Base-by-base conservation (phyloP, 805 yeast species). In the Kodamaea jinghongensis region DNA sequence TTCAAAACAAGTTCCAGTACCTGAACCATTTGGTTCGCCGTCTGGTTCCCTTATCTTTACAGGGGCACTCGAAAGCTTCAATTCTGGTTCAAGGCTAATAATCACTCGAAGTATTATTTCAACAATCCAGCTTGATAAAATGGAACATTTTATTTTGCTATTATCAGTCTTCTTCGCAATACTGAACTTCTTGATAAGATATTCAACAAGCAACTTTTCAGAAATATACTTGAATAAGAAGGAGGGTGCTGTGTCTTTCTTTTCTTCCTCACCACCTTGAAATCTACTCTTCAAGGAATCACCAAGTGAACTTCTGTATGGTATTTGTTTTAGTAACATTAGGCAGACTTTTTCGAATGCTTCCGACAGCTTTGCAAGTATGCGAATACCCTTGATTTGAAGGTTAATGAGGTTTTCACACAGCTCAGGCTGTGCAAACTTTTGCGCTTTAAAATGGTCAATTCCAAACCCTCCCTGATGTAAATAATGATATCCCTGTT, bases 311-410 rank as follows among this genome's bases (percentile, higher is more conserved):
- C 41, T 39, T n/a, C 27, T 10, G 13, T 32, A 28, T 16, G 20
- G 36, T 12, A 40, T 44, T n/a, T 39, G 20, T 27, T 51, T 46
- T 36, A 67, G 45, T n/a, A 69, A 48, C 72, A 67, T 67, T 28
- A 87, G 59, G 1, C 91, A 79, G 4, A 83, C 73, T 9, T 78
- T 71, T 47, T 88, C 96, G 54, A 88, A 75, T 0, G 88, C 79
- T 38, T 75, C 79, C 6, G 78, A 66, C 45, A 86, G 81, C 15
- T 62, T 50, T 0, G 93, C 95, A 37, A 81, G 73, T 7, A 73
- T 51, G 25, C 41, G 42, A 3, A 69, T 56, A 2, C 73, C 71
- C 32, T 68, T 59, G 0, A 90, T 40, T 45, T 63, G 69, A 17
- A 58, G 42, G n/a, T 45, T 40, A 11, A 61, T 27, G 23, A 38